A percentile compares a stretch with the other conserved stretches of the same genome.
These are phyloP conservation scores for Fusarium napiforme DNA, from an alignment of 2,329 filamentous ascomycete genomes.

Conservation along the genomic window DNA sequence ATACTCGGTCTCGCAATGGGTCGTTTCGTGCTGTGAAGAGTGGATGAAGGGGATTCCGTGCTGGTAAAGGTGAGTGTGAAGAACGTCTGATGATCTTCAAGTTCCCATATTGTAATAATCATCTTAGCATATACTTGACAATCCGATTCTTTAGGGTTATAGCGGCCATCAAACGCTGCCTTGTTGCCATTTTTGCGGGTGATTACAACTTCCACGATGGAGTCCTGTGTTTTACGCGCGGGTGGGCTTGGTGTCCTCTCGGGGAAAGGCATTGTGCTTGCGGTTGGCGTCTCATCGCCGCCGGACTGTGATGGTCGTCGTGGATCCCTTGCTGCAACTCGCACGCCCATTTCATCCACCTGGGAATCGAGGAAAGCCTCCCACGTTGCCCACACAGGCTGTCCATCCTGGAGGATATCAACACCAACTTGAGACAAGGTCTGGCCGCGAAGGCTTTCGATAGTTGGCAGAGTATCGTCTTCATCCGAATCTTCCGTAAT, in stretches of 20 bases:
- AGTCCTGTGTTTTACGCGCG: constrained; percentile 62
- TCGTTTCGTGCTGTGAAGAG: constrained; percentile 50
- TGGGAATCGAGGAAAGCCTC: constrained; percentile 68
- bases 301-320: constrained; percentile 32
- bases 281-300: constrained; percentile 54
- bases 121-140: constrained; percentile 72
- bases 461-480: constrained; percentile 57
- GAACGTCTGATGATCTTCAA: constrained; percentile 73
- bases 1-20: constrained; percentile 53
- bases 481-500: constrained; percentile 55
- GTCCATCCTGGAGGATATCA: constrained; percentile 76
- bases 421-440: constrained; percentile 76
- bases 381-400: constrained; percentile 68
- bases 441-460: constrained; percentile 72
- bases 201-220: constrained; percentile 75
- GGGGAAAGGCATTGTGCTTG: constrained; percentile 42
- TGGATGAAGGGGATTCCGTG: constrained; percentile 55
- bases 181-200: constrained; percentile 59
- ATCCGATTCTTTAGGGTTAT: constrained; percentile 51
- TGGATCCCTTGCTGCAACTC: constrained; percentile 39
- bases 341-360: constrained; percentile 55
- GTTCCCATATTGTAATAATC: constrained; percentile 80
- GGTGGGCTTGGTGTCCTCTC: constrained; percentile 46
- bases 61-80: constrained; percentile 81
- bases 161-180: constrained; percentile 50